phyloP scores from a whole-genome alignment of 106 monocot species.

The Vanilla planifolia region DNA sequence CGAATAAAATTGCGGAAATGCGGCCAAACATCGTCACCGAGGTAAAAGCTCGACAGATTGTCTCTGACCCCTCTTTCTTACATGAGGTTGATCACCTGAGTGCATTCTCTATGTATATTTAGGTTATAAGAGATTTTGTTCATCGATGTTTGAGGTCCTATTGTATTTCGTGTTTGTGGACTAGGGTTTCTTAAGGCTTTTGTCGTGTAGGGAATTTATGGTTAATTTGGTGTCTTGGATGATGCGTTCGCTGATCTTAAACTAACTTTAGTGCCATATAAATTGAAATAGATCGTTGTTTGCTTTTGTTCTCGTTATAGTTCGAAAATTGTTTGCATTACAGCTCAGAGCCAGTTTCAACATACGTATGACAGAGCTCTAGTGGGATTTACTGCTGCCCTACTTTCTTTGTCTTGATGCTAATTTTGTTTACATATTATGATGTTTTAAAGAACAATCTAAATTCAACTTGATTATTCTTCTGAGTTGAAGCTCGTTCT shows the following conservation, averaged over 20 bases:
- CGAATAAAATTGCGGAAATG: slow-evolving; percentile 1
- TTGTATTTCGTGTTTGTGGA: neutral
- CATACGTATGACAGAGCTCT: no score
- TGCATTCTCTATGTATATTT: neutral
- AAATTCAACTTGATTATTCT: no score
- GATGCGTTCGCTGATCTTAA: neutral
- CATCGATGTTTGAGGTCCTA: no score
- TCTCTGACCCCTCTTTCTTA: neutral
- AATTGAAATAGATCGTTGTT: no score
- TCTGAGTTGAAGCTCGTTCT: no score
- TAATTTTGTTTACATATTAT: no score
- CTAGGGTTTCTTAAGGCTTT: neutral
- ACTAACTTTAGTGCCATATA: neutral
- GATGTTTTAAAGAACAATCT: no score
- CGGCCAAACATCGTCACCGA: slow-evolving; percentile 11
- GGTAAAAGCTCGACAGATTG: neutral
- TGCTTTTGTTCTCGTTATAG: no score
- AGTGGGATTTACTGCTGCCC: no score
- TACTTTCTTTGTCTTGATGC: no score
- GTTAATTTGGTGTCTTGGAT: neutral
- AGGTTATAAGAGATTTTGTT: neutral
- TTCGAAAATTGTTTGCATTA: no score
- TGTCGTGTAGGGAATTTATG: neutral
- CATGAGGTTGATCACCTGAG: neutral
- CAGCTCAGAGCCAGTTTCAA: no score